Conservation (phyloP, 176 grass and related monocot species). For the Bromus sterilis region DNA sequence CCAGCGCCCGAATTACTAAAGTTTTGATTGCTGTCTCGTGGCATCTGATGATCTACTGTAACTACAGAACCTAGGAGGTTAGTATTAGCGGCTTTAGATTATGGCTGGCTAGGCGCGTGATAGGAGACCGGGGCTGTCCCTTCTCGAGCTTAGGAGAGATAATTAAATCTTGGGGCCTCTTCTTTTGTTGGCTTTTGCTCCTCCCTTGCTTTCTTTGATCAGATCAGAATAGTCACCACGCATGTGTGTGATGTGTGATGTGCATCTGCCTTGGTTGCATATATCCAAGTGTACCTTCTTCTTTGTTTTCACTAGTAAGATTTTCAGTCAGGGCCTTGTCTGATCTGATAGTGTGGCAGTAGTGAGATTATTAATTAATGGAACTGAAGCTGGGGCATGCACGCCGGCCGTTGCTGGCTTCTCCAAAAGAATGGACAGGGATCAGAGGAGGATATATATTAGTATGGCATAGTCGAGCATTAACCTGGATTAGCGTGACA, state of each 20-base stretch:
- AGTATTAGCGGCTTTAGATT: constrained; percentile 17
- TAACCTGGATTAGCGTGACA: neutral
- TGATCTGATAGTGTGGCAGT: neutral
- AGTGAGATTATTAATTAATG: neutral
- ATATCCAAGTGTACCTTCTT: constrained; percentile 11
- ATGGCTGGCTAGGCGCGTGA: constrained; percentile 33
- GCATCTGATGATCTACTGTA: constrained; percentile 20
- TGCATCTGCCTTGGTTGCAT: neutral
- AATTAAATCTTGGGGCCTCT: constrained; percentile 24
- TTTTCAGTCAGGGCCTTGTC: neutral
- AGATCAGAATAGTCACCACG: constrained; percentile 25
- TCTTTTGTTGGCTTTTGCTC: constrained; percentile 37
- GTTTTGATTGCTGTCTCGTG: neutral
- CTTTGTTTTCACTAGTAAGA: constrained; percentile 5
- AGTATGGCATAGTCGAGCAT: neutral
- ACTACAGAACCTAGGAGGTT: constrained; percentile 35
- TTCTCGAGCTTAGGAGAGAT: constrained; percentile 54
- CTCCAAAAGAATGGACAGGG: constrained; percentile 15
- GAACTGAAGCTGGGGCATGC: neutral
- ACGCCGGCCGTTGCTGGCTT: neutral
- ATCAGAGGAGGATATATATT: neutral
- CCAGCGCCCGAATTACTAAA: neutral
- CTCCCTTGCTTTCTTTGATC: neutral
- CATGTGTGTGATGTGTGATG: constrained; percentile 9
- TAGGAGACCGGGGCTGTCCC: constrained; percentile 45